phyloP scores from a whole-genome alignment of 768 basidiomycete genomes.

The Trametes meyenii region DNA sequence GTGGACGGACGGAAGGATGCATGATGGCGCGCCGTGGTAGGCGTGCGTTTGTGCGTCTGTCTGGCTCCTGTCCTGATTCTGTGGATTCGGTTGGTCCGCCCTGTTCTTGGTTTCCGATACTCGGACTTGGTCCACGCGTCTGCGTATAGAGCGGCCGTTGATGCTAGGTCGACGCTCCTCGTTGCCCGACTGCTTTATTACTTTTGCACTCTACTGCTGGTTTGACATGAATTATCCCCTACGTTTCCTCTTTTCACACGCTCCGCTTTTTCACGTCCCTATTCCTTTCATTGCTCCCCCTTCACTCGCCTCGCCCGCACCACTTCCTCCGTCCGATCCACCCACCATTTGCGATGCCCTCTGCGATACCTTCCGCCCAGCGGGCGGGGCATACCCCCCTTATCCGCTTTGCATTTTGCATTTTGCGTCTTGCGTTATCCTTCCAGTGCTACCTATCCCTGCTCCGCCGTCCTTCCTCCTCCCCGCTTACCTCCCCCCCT shows the following conservation, averaged over 20 bases:
- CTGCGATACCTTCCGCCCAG: neutral
- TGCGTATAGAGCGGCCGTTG: slow-evolving; percentile 18
- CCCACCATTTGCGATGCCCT: slow-evolving; percentile 6
- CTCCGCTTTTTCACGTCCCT: neutral
- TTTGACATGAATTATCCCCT: slow-evolving; percentile 22
- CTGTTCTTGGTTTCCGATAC: neutral
- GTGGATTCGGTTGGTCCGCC: neutral
- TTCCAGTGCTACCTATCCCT: neutral
- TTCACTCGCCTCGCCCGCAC: neutral
- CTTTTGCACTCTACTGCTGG: neutral
- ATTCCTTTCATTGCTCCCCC: neutral
- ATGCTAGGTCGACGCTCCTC: slow-evolving; percentile 4
- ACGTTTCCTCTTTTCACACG: slow-evolving; percentile 1
- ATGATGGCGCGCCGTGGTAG: slow-evolving; percentile 26
- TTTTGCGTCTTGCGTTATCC: no score
- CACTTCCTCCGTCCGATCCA: neutral
- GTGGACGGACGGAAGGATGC: slow-evolving; percentile 18
- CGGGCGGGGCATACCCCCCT: no score
- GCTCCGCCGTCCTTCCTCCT: neutral
- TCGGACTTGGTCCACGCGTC: neutral
- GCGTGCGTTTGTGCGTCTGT: neutral
- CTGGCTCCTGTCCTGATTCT: neutral
- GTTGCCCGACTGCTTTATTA: neutral
- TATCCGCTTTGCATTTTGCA: no score
- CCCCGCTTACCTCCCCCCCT: neutral